Percentiles rank a stretch among this genome's conserved stretches.
These are phyloP conservation scores for Ganoderma multipileum DNA, from an alignment of 1,284 basidiomycete species.

Conservation along the genomic window DNA sequence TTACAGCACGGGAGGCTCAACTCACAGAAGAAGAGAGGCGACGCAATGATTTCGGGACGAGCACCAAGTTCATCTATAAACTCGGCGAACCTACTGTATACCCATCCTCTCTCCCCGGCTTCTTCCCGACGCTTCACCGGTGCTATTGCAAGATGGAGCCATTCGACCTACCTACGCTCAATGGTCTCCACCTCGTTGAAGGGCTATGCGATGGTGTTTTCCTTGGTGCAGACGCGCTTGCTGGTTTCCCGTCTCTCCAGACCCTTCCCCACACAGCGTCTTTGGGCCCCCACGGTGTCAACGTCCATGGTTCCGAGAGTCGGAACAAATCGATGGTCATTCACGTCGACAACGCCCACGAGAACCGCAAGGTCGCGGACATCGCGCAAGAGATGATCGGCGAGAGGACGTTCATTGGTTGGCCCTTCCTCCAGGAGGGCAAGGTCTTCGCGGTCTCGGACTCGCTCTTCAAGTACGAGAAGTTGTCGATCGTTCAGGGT, in stretches of 20 bases:
- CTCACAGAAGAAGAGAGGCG: conserved; percentile 80
- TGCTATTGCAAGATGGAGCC: conserved; percentile 82
- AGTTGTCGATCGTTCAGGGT: conserved; percentile 62
- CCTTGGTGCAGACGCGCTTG: conserved; percentile 86
- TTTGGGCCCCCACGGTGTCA: conserved; percentile 89
- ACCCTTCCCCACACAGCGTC: conserved; percentile 84
- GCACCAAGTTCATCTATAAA: conserved; percentile 82
- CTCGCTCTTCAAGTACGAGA: conserved; percentile 87
- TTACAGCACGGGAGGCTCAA: conserved; percentile 73
- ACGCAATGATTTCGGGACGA: conserved; percentile 84
- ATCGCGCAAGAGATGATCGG: conserved; percentile 82
- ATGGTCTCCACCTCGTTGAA: conserved; percentile 85
- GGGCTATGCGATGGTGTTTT: conserved; percentile 91
- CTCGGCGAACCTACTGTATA: conserved; percentile 71
- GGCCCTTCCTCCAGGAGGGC: conserved; percentile 97
- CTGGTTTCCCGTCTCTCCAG: conserved; percentile 95
- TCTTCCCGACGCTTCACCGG: conserved; percentile 91
- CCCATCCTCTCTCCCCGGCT: conserved; percentile 91
- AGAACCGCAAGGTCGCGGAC: conserved; percentile 72
- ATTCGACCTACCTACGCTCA: conserved; percentile 89
- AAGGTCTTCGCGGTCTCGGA: conserved; percentile 90
- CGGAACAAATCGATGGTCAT: conserved; percentile 94
- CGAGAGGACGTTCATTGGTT: conserved; percentile 82
- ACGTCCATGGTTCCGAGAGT: conserved; percentile 91
- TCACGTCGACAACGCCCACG: conserved; percentile 80